A percentile compares a stretch with the other conserved stretches of the same genome.
phyloP scores from a whole-genome alignment of 2,329 filamentous ascomycete species.

The Ophiostoma perfectum region DNA sequence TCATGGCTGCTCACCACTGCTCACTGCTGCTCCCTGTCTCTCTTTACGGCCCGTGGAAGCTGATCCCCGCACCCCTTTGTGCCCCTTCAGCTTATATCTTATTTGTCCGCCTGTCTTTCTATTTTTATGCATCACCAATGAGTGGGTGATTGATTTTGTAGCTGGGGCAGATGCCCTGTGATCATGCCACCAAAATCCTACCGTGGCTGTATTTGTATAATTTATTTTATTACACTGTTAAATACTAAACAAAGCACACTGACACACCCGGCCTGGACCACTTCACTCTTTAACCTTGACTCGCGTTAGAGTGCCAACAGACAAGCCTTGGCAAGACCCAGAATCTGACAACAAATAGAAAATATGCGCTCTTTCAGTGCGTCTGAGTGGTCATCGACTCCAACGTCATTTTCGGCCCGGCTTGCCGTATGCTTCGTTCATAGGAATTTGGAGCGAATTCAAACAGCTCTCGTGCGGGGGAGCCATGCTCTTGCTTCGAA shows the following conservation, averaged over 20 bases:
- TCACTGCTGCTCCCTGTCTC: not conserved
- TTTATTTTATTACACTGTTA: no score
- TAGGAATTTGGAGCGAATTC: not conserved
- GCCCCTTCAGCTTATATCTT: not conserved
- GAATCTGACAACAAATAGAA: not conserved
- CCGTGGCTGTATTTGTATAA: no score
- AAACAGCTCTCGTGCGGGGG: not conserved
- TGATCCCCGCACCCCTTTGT: not conserved
- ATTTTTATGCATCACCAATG: no score
- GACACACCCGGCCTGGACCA: not conserved
- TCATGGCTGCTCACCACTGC: not conserved
- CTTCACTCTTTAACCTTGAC: not conserved
- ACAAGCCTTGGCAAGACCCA: conserved; percentile 5
- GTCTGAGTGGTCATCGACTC: not conserved
- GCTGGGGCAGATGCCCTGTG: no score
- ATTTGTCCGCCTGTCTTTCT: not conserved
- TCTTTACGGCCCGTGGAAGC: conserved; percentile 7
- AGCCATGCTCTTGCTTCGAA: not conserved
- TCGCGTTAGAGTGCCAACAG: conserved; percentile 8
- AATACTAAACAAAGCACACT: no score
- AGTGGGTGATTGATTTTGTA: no score
- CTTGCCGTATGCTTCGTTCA: not conserved
- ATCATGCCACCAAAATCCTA: no score
- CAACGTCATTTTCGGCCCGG: conserved; percentile 1
- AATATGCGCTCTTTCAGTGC: not conserved